Conservation (phyloP, 75 land plant species). For the Cupressus sempervirens region DNA sequence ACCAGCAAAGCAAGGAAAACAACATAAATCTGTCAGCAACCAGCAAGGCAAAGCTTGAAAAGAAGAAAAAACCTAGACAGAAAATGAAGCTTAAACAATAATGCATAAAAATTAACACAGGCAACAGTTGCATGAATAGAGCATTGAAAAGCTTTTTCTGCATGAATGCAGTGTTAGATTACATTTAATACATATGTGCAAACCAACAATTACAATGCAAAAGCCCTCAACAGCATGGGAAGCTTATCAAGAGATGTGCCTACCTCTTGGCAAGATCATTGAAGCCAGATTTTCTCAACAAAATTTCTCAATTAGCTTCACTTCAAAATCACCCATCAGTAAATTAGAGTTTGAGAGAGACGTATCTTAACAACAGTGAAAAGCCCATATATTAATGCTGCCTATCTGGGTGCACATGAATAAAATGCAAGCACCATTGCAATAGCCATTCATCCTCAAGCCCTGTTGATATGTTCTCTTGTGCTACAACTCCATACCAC, state of each 20-base stretch:
- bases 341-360: neutral
- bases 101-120: neutral
- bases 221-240: neutral
- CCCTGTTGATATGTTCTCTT: neutral
- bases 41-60: neutral
- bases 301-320: slow-evolving; percentile 1
- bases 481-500: neutral
- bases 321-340: neutral
- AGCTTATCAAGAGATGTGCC: neutral
- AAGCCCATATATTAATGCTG: neutral
- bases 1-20: neutral
- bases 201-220: neutral
- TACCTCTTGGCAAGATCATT: neutral
- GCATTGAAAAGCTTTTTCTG: slow-evolving; percentile 2
- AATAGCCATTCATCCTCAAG: neutral
- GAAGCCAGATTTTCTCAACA: neutral
- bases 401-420: neutral
- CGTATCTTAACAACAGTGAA: slow-evolving; percentile 1
- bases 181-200: neutral
- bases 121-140: neutral
- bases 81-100: neutral
- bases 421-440: neutral
- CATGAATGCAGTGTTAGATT: neutral
- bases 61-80: neutral
- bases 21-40: neutral